A percentile compares a stretch with the other conserved stretches of the same genome.
Evolutionary conservation across 441 rosid species (phyloP).

Genomic region (Pelargonium cotyledonis): DNA sequence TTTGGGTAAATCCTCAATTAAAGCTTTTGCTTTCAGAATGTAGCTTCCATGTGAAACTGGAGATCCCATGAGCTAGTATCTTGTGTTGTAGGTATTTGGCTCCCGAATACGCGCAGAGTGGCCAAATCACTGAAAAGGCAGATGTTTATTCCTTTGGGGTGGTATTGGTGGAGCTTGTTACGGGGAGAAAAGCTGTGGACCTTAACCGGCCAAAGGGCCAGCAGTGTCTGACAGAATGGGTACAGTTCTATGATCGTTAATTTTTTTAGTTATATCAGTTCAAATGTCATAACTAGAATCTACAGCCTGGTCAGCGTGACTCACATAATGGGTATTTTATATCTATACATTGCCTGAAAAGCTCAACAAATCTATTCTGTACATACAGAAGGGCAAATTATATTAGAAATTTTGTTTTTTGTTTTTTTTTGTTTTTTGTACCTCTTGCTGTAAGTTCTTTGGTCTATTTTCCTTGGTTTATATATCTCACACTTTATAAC

Average conservation of each 20-base stretch:
- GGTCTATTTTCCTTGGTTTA: too few relatives aligned
- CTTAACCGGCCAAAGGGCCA: constrained; percentile 88
- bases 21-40: background rate
- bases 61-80: background rate
- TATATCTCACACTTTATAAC: too few relatives aligned
- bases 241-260: constrained; percentile 24
- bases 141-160: constrained; percentile 99
- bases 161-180: constrained; percentile 85
- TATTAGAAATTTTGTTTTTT: too few relatives aligned
- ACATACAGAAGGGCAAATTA: too few relatives aligned
- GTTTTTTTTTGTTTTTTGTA: background rate
- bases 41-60: background rate
- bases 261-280: background rate
- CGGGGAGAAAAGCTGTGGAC: constrained; percentile 97
- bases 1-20: constrained; percentile 54
- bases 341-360: too few relatives aligned
- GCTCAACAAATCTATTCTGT: too few relatives aligned
- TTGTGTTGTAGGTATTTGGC: constrained; percentile 71
- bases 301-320: background rate
- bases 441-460: too few relatives aligned
- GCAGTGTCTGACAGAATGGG: constrained; percentile 98
- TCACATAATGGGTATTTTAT: background rate
- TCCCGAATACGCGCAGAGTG: constrained; percentile 94
- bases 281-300: too few relatives aligned
- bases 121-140: constrained; percentile 94